Percentiles rank a stretch among this genome's conserved stretches.
phyloP scores from a whole-genome alignment of 768 basidiomycete genomes.

The Termitomyces sp. region DNA sequence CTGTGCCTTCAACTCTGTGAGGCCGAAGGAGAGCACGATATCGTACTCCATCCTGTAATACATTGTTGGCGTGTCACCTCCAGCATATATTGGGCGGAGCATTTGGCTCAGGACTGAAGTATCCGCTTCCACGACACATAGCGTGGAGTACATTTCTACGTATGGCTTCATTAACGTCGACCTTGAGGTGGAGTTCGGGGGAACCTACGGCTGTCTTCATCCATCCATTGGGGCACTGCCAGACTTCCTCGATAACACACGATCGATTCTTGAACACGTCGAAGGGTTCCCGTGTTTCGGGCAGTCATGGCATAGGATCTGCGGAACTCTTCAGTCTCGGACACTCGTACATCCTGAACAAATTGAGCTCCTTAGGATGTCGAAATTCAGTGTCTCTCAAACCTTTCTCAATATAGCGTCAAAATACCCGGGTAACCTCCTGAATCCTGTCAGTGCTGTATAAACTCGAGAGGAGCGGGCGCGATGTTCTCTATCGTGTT shows the following conservation, averaged over 20 bases:
- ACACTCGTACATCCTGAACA: conserved; percentile 31
- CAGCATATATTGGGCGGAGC: conserved; percentile 1
- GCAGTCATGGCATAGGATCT: conserved; percentile 9
- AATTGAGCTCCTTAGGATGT: background rate
- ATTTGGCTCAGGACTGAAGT: conserved; percentile 4
- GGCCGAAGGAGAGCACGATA: conserved; percentile 45
- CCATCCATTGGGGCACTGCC: conserved; percentile 18
- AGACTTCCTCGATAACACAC: conserved; percentile 18
- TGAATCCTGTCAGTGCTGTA: conserved; percentile 8
- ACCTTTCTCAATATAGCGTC: conserved; percentile 21
- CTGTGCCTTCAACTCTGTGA: conserved; percentile 48
- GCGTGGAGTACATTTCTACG: conserved; percentile 17
- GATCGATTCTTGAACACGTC: conserved; percentile 9
- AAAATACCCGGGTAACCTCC: conserved; percentile 15
- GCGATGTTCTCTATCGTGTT: conserved; percentile 16
- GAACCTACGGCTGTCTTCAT: conserved; percentile 17
- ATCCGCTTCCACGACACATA: conserved; percentile 18
- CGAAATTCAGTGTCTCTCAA: background rate
- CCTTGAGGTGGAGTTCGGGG: background rate
- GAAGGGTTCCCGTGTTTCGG: conserved; percentile 3
- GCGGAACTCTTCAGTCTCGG: conserved; percentile 20
- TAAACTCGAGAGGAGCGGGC: conserved; percentile 5
- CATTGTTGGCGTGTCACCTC: conserved; percentile 3
- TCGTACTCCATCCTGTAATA: conserved; percentile 31
- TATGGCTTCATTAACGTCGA: background rate